Conservation (phyloP, 2,329 filamentous ascomycete genomes). For the Hymenoscyphus albidus region DNA sequence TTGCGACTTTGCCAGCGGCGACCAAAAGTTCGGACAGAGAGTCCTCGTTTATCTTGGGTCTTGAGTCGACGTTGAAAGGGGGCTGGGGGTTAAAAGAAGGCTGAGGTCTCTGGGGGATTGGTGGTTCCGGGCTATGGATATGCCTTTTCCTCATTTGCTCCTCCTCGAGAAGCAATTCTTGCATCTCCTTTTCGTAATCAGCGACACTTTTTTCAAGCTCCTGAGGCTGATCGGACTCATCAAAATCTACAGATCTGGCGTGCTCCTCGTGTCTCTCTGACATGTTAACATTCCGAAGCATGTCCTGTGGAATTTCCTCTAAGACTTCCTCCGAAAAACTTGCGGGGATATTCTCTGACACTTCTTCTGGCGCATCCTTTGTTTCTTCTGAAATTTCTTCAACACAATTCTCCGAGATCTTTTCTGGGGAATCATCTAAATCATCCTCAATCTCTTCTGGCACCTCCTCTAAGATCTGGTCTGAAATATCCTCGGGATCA, state of each 20-base stretch:
- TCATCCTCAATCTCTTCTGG: not conserved
- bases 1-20: constrained; percentile 49
- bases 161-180: constrained; percentile 39
- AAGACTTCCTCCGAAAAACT: too few species aligned
- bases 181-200: constrained; percentile 48
- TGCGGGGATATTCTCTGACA: too few species aligned
- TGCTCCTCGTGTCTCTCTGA: not conserved
- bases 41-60: constrained; percentile 33
- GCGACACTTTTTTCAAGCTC: constrained; percentile 11
- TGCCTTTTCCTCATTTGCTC: constrained; percentile 54
- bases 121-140: constrained; percentile 35
- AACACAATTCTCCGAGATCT: too few species aligned
- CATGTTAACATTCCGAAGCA: not conserved
- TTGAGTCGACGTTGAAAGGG: constrained; percentile 3
- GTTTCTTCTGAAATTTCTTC: not conserved
- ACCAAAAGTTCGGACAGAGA: constrained; percentile 52
- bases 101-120: not conserved
- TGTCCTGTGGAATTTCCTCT: not conserved
- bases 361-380: not conserved
- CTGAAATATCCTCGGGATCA: not conserved
- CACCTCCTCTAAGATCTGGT: not conserved
- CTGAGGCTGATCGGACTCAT: constrained; percentile 32
- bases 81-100: not conserved
- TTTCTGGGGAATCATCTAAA: too few species aligned
- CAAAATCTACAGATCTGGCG: constrained; percentile 1